Evolutionary conservation across 768 basidiomycete genomes (phyloP).

Genomic region (Pisolithus microcarpus): DNA sequence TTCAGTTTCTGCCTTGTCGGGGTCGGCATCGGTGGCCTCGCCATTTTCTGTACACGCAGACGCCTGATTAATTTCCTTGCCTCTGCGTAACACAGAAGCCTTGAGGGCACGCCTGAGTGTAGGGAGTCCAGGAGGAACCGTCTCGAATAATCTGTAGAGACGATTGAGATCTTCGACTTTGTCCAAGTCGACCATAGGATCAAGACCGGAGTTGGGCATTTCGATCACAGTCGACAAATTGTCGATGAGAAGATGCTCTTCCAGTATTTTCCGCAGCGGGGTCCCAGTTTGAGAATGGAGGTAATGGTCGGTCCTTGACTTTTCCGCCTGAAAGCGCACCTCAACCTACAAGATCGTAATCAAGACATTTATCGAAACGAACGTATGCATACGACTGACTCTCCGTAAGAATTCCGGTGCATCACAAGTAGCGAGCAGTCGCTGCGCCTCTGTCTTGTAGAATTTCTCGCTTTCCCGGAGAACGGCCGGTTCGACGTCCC

Average conservation of each 20-base stretch:
- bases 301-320: slow-evolving; percentile 79
- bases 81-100: slow-evolving; percentile 63
- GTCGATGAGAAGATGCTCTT: slow-evolving; percentile 67
- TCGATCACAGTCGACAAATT: slow-evolving; percentile 70
- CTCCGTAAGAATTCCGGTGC: slow-evolving; percentile 74
- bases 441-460: slow-evolving; percentile 69
- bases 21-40: slow-evolving; percentile 29
- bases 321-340: slow-evolving; percentile 72
- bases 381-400: slow-evolving; percentile 40
- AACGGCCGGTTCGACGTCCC: slow-evolving; percentile 77
- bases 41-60: slow-evolving; percentile 37
- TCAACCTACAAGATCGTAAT: slow-evolving; percentile 53
- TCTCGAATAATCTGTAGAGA: slow-evolving; percentile 67
- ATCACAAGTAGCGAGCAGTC: slow-evolving; percentile 65
- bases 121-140: slow-evolving; percentile 59
- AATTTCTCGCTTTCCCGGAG: slow-evolving; percentile 71
- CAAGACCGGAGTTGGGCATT: slow-evolving; percentile 79
- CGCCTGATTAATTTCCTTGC: slow-evolving; percentile 69
- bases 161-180: slow-evolving; percentile 70
- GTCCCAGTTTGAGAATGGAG: slow-evolving; percentile 66
- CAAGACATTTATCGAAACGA: background rate
- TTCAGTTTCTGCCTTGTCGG: slow-evolving; percentile 30
- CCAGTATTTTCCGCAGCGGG: slow-evolving; percentile 67
- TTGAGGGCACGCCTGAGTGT: slow-evolving; percentile 62
- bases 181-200: slow-evolving; percentile 79